Percentiles rank a stretch among this genome's conserved stretches.
These are phyloP conservation scores for Beauveria bassiana DNA, from an alignment of 2,329 filamentous ascomycete species.

Conservation along the genomic window DNA sequence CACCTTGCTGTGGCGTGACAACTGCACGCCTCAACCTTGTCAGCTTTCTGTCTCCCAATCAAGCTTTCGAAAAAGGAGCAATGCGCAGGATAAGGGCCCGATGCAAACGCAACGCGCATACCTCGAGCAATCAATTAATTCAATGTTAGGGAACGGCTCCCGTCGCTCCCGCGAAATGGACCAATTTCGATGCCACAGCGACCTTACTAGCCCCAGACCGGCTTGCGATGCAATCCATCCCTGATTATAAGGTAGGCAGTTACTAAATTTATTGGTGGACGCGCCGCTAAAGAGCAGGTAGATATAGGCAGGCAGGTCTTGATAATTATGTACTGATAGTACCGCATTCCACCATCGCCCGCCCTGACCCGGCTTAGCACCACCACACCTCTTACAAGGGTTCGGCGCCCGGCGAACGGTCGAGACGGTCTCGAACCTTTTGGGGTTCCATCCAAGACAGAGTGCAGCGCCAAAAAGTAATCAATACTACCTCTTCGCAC, in stretches of 20 bases:
- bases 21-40: neutral
- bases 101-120: neutral
- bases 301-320: no score
- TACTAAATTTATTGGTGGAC: neutral
- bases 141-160: neutral
- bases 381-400: neutral
- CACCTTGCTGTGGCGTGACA: neutral
- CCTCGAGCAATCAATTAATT: neutral
- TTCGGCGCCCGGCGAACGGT: conserved; percentile 6
- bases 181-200: conserved; percentile 3
- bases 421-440: conserved; percentile 3
- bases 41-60: neutral
- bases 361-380: neutral
- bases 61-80: neutral
- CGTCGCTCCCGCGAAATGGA: neutral
- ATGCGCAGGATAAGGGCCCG: neutral
- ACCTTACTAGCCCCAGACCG: neutral
- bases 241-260: neutral
- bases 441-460: neutral
- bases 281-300: neutral
- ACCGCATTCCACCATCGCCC: neutral
- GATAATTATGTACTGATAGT: neutral
- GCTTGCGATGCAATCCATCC: neutral
- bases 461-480: neutral
- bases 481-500: neutral